Evolutionary conservation across 2,329 filamentous ascomycete genomes (phyloP).

Genomic region (Ophiocordyceps sinensis): DNA sequence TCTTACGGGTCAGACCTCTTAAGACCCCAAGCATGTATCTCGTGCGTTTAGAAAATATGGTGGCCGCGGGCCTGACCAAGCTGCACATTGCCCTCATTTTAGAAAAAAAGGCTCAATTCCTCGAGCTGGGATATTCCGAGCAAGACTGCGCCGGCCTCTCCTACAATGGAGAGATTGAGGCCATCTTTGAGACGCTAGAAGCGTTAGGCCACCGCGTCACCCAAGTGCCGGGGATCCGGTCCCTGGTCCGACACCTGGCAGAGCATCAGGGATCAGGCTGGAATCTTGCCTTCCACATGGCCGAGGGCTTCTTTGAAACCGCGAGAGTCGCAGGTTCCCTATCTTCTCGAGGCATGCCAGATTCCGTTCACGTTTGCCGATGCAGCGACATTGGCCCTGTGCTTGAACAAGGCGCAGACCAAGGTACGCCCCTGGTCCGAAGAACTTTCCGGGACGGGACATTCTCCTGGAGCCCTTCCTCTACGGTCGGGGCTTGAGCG

Average conservation of each 20-base stretch:
- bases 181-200: background rate
- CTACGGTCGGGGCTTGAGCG: background rate
- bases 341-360: background rate
- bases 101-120: background rate
- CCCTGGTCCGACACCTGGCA: background rate
- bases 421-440: background rate
- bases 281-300: background rate
- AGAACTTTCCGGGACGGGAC: background rate
- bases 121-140: background rate
- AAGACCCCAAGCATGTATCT: too few species aligned
- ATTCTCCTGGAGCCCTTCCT: background rate
- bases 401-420: background rate
- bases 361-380: background rate
- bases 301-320: background rate
- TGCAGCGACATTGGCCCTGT: background rate
- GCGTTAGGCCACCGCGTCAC: background rate
- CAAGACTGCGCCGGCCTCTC: background rate
- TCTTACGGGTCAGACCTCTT: too few species aligned
- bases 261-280: background rate
- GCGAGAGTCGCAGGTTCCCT: background rate
- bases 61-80: background rate
- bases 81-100: background rate
- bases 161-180: background rate
- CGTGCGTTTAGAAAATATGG: background rate
- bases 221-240: background rate